These are phyloP conservation scores for Cardamine resedifolia DNA, from an alignment of 345 rosid species.

Conservation along the genomic window DNA sequence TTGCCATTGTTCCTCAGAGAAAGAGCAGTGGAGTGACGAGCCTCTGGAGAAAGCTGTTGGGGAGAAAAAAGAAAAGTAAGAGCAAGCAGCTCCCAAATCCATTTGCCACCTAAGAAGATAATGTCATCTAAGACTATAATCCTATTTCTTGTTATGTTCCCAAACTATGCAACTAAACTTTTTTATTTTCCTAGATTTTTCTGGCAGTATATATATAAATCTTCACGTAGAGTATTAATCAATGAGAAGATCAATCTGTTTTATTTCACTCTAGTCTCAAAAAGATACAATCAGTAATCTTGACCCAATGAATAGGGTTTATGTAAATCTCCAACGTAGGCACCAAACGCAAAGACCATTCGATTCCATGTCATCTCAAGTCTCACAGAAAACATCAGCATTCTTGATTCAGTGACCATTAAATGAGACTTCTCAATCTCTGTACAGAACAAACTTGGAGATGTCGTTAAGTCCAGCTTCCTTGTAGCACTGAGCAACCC, in stretches of 20 bases:
- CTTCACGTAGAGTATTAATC: conserved; percentile 18
- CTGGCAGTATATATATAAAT: conserved; percentile 28
- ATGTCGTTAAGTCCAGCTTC: conserved; percentile 71
- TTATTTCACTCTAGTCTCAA: conserved; percentile 22
- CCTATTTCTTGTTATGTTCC: conserved; percentile 23
- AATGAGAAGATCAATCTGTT: conserved; percentile 14
- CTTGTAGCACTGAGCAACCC: conserved; percentile 60
- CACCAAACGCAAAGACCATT: conserved; percentile 14
- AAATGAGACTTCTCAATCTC: conserved; percentile 44
- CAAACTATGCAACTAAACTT: conserved; percentile 23
- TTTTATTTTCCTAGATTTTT: conserved; percentile 5
- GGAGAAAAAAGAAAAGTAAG: conserved; percentile 56
- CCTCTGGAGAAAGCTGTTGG: conserved; percentile 70
- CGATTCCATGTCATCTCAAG: not conserved
- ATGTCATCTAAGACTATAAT: conserved; percentile 18
- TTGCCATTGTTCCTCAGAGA: conserved; percentile 61
- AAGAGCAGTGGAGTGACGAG: conserved; percentile 45
- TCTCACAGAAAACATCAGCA: not conserved
- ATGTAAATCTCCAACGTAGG: conserved; percentile 1
- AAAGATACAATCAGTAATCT: conserved; percentile 31
- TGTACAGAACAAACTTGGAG: conserved; percentile 54
- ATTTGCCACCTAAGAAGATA: conserved; percentile 37
- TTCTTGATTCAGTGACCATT: conserved; percentile 6
- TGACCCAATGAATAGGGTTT: conserved; percentile 18
- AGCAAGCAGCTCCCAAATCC: conserved; percentile 47